Conservation (phyloP, 208 protist genomes). For the Novymonas esmeraldas region DNA sequence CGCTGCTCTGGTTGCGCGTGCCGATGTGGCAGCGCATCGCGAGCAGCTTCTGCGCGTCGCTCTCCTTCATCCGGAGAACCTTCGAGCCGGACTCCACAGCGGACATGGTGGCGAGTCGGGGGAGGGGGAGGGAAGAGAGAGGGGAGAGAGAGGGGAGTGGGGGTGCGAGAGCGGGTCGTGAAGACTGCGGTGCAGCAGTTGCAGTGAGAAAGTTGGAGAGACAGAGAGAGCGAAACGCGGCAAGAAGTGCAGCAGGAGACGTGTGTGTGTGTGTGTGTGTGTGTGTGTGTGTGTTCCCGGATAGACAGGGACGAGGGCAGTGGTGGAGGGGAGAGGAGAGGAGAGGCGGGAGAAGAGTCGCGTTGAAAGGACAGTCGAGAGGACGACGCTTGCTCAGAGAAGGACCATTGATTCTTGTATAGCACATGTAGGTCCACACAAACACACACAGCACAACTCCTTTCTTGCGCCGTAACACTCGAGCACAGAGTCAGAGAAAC, state of each 20-base stretch:
- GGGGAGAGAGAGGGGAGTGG: background rate
- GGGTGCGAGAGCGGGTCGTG: background rate
- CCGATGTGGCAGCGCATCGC: conserved; percentile 97
- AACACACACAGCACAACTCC: background rate
- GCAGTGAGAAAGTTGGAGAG: conserved; percentile 7
- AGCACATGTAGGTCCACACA: no score
- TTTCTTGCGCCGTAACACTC: no score
- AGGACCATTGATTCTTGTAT: no score
- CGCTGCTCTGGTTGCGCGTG: conserved; percentile 92
- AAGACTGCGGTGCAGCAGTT: background rate
- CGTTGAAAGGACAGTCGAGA: no score
- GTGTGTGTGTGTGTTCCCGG: no score
- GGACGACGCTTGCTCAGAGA: no score
- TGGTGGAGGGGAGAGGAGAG: no score
- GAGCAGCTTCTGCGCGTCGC: conserved; percentile 97
- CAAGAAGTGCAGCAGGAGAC: background rate
- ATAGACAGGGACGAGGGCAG: no score
- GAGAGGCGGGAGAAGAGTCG: no score
- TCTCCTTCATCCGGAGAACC: conserved; percentile 81
- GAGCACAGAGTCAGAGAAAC: no score
- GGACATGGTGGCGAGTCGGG: conserved; percentile 46
- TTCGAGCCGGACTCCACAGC: conserved; percentile 76
- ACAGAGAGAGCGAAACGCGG: background rate
- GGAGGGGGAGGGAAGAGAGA: background rate
- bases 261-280: background rate